These are phyloP conservation scores for Castanea mollissima DNA, from an alignment of 306 rosid species.

Conservation along the genomic window DNA sequence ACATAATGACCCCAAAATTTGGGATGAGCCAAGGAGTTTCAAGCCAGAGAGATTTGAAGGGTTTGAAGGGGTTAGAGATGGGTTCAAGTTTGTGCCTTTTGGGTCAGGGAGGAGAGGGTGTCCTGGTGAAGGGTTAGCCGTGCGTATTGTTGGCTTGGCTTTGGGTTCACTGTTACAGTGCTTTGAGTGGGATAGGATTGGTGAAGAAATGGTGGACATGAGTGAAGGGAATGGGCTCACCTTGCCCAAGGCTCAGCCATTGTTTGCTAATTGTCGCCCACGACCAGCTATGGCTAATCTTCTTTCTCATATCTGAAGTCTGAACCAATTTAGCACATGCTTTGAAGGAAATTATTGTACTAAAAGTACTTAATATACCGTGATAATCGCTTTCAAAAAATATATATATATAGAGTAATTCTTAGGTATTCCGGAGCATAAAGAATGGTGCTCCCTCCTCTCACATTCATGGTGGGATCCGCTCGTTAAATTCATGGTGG, in stretches of 20 bases:
- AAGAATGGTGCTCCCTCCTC: too few species aligned
- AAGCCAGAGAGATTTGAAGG: slow-evolving; percentile 31
- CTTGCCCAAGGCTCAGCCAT: slow-evolving; percentile 2
- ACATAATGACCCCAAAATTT: slow-evolving; percentile 33
- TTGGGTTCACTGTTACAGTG: slow-evolving; percentile 31
- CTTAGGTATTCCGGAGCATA: too few species aligned
- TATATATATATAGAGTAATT: too few species aligned
- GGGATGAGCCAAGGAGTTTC: slow-evolving; percentile 30
- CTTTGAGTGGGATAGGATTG: slow-evolving; percentile 10
- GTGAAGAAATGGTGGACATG: background rate
- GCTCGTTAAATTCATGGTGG: too few species aligned
- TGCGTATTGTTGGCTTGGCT: slow-evolving; percentile 8
- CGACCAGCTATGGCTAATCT: background rate
- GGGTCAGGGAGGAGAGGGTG: slow-evolving; percentile 36
- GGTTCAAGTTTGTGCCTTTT: slow-evolving; percentile 30
- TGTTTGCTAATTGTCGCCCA: slow-evolving; percentile 4
- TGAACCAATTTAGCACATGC: background rate
- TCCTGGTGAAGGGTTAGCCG: slow-evolving; percentile 28
- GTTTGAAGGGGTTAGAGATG: background rate
- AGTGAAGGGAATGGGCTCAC: slow-evolving; percentile 1
- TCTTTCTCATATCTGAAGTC: slow-evolving; percentile 6
- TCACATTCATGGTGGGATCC: too few species aligned
- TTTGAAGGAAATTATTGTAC: background rate
- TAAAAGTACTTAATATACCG: background rate
- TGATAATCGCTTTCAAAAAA: too few species aligned